Evolutionary conservation across 129 eudicot genomes (phyloP).

Genomic region (Artemisia annua): DNA sequence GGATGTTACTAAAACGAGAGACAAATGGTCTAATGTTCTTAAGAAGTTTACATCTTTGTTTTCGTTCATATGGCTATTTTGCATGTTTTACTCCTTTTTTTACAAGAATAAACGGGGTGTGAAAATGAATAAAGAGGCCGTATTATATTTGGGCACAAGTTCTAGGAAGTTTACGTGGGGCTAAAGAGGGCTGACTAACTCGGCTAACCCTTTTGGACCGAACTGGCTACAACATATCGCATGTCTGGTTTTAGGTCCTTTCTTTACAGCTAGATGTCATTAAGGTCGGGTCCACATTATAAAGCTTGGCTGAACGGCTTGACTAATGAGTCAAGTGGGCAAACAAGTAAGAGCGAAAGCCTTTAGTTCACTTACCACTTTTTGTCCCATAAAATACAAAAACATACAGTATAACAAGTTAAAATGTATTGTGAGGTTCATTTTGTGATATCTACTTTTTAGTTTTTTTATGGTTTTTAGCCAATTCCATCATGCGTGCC

Average conservation of each 20-base stretch:
- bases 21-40: too few relatives aligned
- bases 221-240: slow-evolving; percentile 8
- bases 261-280: slow-evolving; percentile 24
- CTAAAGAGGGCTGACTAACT: slow-evolving; percentile 23
- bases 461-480: too few relatives aligned
- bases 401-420: neutral
- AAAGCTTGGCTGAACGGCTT: slow-evolving; percentile 41
- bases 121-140: neutral
- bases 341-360: slow-evolving; percentile 20
- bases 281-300: slow-evolving; percentile 13
- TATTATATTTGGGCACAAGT: slow-evolving; percentile 4
- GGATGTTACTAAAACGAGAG: too few relatives aligned
- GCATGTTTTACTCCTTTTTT: neutral
- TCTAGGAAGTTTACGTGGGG: slow-evolving; percentile 33
- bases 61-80: too few relatives aligned
- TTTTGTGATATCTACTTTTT: too few relatives aligned
- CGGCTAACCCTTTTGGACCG: slow-evolving; percentile 38
- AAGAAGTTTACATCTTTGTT: too few relatives aligned
- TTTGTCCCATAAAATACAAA: neutral
- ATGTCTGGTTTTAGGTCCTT: slow-evolving; percentile 17
- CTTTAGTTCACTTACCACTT: slow-evolving; percentile 18
- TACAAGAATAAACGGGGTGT: neutral
- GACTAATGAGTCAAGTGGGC: slow-evolving; percentile 37
- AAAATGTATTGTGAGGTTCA: too few relatives aligned
- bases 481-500: too few relatives aligned